Evolutionary conservation across 2,329 filamentous ascomycete genomes (phyloP).

Genomic region (Lasiodiplodia citricola): DNA sequence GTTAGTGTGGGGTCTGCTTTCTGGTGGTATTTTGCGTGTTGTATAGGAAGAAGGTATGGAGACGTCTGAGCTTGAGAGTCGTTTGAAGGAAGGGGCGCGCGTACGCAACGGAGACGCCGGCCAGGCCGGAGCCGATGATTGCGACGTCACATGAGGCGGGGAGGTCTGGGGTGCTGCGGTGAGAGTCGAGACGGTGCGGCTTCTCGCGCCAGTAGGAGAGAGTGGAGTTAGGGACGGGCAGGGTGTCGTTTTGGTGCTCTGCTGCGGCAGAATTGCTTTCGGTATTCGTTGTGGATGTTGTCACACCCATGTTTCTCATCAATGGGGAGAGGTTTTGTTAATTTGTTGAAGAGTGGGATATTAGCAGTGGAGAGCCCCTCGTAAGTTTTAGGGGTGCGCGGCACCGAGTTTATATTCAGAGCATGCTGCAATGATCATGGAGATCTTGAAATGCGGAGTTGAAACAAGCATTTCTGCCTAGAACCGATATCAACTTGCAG

Average conservation of each 20-base stretch:
- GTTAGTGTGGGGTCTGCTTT: too few species aligned
- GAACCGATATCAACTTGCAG: background rate
- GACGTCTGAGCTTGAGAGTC: background rate
- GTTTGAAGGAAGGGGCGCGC: conserved; percentile 47
- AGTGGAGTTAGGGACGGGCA: conserved; percentile 39
- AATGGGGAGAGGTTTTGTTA: background rate
- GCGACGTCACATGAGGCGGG: conserved; percentile 46
- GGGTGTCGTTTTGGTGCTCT: background rate
- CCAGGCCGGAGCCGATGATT: conserved; percentile 69
- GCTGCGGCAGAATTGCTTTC: background rate
- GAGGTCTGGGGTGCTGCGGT: conserved; percentile 37
- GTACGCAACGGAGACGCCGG: conserved; percentile 64
- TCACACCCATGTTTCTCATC: background rate
- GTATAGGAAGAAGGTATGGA: background rate
- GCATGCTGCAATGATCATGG: background rate
- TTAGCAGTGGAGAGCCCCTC: background rate
- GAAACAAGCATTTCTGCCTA: background rate
- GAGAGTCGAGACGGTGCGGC: conserved; percentile 36
- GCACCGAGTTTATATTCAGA: background rate
- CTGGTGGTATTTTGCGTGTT: too few species aligned
- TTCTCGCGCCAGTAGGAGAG: conserved; percentile 44
- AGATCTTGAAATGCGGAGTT: background rate
- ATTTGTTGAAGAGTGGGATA: background rate
- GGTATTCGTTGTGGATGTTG: background rate
- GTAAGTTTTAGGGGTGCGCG: background rate